These are phyloP conservation scores for Colletotrichum phormii DNA, from an alignment of 2,329 filamentous ascomycete species.

Conservation along the genomic window DNA sequence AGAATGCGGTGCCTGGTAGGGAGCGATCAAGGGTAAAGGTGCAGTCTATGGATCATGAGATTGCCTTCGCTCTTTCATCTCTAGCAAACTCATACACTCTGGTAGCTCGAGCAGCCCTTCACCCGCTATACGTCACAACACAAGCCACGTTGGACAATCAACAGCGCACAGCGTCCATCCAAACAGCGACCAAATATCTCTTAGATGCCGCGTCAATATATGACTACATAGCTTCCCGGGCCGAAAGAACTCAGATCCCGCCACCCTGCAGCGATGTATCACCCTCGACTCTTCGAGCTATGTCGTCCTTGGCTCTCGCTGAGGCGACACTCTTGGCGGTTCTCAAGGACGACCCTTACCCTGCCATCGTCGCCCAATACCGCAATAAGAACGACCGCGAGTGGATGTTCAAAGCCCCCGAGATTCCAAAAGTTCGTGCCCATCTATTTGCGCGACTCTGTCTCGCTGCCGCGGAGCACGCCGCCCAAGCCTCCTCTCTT, in stretches of 20 bases:
- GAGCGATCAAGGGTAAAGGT: slow-evolving; percentile 76
- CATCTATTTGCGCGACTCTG: slow-evolving; percentile 90
- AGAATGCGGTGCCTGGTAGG: slow-evolving; percentile 71
- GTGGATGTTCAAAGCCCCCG: slow-evolving; percentile 95
- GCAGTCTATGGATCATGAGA: slow-evolving; percentile 82
- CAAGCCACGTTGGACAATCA: slow-evolving; percentile 71
- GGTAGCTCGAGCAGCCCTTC: slow-evolving; percentile 77
- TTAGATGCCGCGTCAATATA: slow-evolving; percentile 85
- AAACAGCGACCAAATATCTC: slow-evolving; percentile 80
- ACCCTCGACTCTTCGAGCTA: slow-evolving; percentile 63
- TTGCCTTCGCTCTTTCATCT: slow-evolving; percentile 82
- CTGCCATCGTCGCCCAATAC: slow-evolving; percentile 82
- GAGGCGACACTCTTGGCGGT: slow-evolving; percentile 93
- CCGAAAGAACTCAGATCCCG: slow-evolving; percentile 54
- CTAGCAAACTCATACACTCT: slow-evolving; percentile 80
- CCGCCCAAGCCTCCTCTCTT: slow-evolving; percentile 74
- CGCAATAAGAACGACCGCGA: slow-evolving; percentile 87
- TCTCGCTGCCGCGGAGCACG: slow-evolving; percentile 89
- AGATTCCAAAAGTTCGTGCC: slow-evolving; percentile 88
- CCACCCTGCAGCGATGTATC: slow-evolving; percentile 66
- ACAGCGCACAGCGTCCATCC: slow-evolving; percentile 76
- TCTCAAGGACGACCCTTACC: slow-evolving; percentile 94
- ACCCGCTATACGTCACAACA: slow-evolving; percentile 77
- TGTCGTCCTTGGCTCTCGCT: slow-evolving; percentile 78
- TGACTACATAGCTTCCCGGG: slow-evolving; percentile 72